Conservation (phyloP, 1,284 basidiomycete species). For the Dichomitus squalens region DNA sequence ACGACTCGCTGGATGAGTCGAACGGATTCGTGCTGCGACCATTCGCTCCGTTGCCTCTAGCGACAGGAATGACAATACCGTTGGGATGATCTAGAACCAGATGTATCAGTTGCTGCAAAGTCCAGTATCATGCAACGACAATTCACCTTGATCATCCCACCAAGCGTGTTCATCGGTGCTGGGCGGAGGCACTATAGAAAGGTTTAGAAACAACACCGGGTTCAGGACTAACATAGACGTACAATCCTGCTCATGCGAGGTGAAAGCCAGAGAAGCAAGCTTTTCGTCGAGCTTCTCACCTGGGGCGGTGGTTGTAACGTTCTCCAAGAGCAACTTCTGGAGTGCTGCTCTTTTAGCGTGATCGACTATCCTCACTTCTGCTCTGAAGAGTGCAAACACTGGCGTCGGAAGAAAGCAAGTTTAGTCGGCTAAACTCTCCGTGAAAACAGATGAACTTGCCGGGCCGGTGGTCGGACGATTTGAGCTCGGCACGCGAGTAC, state of each 20-base stretch:
- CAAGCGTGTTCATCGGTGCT: slow-evolving; percentile 74
- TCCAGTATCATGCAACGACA: neutral
- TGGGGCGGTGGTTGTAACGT: slow-evolving; percentile 56
- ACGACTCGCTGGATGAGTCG: slow-evolving; percentile 63
- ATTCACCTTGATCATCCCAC: slow-evolving; percentile 74
- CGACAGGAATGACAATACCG: slow-evolving; percentile 56
- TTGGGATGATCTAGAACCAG: slow-evolving; percentile 54
- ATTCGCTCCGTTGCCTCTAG: slow-evolving; percentile 40
- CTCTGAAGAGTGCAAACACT: slow-evolving; percentile 88
- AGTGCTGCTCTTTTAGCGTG: slow-evolving; percentile 71
- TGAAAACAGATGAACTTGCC: slow-evolving; percentile 43
- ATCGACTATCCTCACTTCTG: slow-evolving; percentile 81
- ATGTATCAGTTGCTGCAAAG: neutral
- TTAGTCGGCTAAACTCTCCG: neutral
- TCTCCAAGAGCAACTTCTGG: slow-evolving; percentile 69
- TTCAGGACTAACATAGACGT: slow-evolving; percentile 11
- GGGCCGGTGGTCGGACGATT: slow-evolving; percentile 93
- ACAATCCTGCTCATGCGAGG: slow-evolving; percentile 43
- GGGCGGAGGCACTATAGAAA: slow-evolving; percentile 68
- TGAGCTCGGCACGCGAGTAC: slow-evolving; percentile 80
- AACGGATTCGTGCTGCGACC: slow-evolving; percentile 62
- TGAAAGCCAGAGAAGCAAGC: slow-evolving; percentile 48
- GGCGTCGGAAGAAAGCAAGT: neutral
- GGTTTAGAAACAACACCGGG: neutral
- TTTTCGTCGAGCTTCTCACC: slow-evolving; percentile 76